Evolutionary conservation across 2,329 filamentous ascomycete species (phyloP).

Genomic region (Fusarium kyushuense): DNA sequence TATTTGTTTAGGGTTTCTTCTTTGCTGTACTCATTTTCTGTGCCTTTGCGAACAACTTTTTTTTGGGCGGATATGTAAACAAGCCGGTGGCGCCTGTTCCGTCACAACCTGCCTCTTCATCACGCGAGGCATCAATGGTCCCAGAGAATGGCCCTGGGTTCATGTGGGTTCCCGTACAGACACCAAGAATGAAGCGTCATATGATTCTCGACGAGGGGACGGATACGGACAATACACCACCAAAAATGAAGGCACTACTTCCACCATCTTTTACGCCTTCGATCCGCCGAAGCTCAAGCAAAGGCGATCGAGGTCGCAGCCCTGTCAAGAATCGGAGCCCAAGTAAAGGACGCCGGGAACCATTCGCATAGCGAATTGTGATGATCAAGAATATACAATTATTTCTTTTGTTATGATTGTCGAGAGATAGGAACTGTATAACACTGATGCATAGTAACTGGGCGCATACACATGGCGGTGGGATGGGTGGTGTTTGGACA

Average conservation of each 20-base stretch:
- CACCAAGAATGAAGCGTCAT: slow-evolving; percentile 59
- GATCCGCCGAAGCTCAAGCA: slow-evolving; percentile 61
- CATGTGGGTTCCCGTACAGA: slow-evolving; percentile 65
- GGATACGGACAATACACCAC: slow-evolving; percentile 65
- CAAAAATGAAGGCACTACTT: slow-evolving; percentile 56
- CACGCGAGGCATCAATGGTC: slow-evolving; percentile 44
- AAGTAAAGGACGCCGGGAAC: slow-evolving; percentile 49
- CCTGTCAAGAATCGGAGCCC: slow-evolving; percentile 60
- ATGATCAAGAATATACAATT: not conserved
- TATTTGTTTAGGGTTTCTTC: slow-evolving; percentile 60
- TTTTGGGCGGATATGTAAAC: slow-evolving; percentile 55
- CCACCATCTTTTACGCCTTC: slow-evolving; percentile 62
- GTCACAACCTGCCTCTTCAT: slow-evolving; percentile 37
- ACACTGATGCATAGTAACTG: slow-evolving; percentile 33
- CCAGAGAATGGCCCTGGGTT: slow-evolving; percentile 57
- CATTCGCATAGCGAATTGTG: slow-evolving; percentile 13
- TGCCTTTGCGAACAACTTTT: slow-evolving; percentile 65
- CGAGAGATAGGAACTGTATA: slow-evolving; percentile 38
- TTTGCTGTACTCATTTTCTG: slow-evolving; percentile 62
- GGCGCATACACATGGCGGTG: slow-evolving; percentile 29
- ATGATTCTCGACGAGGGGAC: slow-evolving; percentile 60
- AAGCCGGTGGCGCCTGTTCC: slow-evolving; percentile 45
- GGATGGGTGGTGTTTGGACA: slow-evolving; percentile 32
- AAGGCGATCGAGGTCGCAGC: slow-evolving; percentile 62
- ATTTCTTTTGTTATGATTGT: slow-evolving; percentile 24